Conservation (phyloP, 257 asterid species). For the Solanum etuberosum region DNA sequence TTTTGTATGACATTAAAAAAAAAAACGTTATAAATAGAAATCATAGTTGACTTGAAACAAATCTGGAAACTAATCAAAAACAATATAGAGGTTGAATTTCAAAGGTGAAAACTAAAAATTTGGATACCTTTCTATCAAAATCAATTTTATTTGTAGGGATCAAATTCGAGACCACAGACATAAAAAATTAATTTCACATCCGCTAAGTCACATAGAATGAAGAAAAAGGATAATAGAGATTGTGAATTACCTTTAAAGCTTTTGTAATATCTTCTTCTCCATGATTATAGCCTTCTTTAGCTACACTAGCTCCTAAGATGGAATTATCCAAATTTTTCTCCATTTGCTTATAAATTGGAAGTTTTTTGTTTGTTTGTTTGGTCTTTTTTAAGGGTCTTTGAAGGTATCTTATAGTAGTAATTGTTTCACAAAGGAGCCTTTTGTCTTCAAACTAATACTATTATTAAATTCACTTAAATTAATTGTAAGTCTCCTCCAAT, state of each 20-base stretch:
- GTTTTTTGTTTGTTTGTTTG: background rate
- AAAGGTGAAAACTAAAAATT: background rate
- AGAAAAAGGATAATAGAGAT: background rate
- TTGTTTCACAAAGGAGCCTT: background rate
- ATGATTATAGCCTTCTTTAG: background rate
- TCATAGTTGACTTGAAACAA: background rate
- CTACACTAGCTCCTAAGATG: background rate
- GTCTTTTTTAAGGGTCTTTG: background rate
- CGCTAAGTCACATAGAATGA: background rate
- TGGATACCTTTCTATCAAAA: background rate
- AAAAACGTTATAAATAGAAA: background rate
- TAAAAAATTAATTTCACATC: background rate
- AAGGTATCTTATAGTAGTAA: background rate
- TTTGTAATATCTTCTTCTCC: background rate
- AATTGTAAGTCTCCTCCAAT: constrained; percentile 1
- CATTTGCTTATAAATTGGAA: background rate
- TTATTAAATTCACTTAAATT: background rate
- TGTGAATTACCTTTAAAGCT: constrained; percentile 9
- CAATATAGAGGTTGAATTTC: background rate
- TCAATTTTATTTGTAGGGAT: background rate
- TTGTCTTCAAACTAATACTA: background rate
- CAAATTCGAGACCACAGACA: background rate
- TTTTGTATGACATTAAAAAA: background rate
- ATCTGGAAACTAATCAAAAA: background rate
- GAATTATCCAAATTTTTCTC: constrained; percentile 2